These are phyloP conservation scores for Apophysomyces trapeziformis DNA, from an alignment of 371 early-diverging fungal species.

Conservation along the genomic window DNA sequence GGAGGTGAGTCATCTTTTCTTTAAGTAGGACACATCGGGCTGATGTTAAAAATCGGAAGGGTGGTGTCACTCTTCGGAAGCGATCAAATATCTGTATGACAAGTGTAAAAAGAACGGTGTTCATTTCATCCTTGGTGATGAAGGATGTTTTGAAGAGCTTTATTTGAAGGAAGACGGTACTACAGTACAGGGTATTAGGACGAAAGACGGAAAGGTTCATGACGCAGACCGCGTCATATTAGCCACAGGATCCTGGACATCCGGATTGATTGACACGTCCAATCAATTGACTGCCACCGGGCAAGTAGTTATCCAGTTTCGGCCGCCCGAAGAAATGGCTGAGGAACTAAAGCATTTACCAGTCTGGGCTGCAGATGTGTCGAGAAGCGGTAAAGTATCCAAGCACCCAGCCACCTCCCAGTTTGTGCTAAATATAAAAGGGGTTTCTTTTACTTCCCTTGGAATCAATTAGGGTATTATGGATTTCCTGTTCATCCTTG, in stretches of 20 bases:
- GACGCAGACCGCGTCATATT: constrained; percentile 48
- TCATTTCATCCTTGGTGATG: constrained; percentile 37
- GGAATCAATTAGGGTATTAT: constrained; percentile 14
- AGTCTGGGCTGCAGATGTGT: constrained; percentile 60
- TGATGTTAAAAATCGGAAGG: constrained; percentile 20
- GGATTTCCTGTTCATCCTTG: constrained; percentile 22
- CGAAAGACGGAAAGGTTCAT: constrained; percentile 45
- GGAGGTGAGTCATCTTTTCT: constrained; percentile 28
- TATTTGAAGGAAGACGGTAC: constrained; percentile 17
- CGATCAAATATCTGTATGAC: constrained; percentile 37
- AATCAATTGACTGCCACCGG: constrained; percentile 50
- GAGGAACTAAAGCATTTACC: constrained; percentile 34
- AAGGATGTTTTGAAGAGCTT: constrained; percentile 24
- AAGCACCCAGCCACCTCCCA: no score
- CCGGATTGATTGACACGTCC: constrained; percentile 46
- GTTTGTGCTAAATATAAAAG: no score
- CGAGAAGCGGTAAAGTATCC: constrained; percentile 33
- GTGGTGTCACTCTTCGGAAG: constrained; percentile 48
- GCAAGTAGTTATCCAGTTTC: constrained; percentile 59
- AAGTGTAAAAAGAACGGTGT: constrained; percentile 44
- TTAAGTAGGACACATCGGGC: background rate
- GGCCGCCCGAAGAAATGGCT: constrained; percentile 24
- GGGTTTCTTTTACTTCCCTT: no score
- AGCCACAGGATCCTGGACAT: constrained; percentile 64
- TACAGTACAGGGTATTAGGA: constrained; percentile 46